Base-by-base conservation (phyloP, 495 filamentous ascomycete species). In the Lineolata rhizophorae region DNA sequence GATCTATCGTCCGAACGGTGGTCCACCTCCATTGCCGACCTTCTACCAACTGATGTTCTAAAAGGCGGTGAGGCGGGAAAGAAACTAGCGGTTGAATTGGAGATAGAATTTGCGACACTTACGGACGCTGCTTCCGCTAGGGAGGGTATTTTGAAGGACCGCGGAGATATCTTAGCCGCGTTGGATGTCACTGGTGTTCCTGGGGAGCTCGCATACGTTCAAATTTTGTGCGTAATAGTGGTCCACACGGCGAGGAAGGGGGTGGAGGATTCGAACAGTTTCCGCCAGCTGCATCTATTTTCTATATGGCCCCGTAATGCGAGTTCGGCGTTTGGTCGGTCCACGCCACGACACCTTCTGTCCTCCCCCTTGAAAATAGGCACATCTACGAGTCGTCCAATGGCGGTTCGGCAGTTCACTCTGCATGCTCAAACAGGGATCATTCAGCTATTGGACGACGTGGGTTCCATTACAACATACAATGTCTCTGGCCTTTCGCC, bases 401-500 rank as follows among this genome's bases (percentile, higher is more conserved):
- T n/a, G n/a, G n/a, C n/a, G n/a, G n/a, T n/a, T n/a, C n/a, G n/a
- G n/a, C n/a, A n/a, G n/a, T n/a, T n/a, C n/a, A n/a, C n/a, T n/a
- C n/a, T n/a, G n/a, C n/a, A n/a, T n/a, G 22, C 22, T 6, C 22
- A 25, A n/a, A 25, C 22, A 6, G 22, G n/a, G 6, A 6, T n/a
- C 22, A 6, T 6, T n/a, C n/a, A 6, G 6, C 22, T 25, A 6
- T n/a, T 6, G 22, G 6, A 6, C 6, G 22, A 6, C 6, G 6
- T n/a, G 6, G 22, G 22, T 25, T 11, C 27, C 2, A 46, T 76
- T 6, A 47, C 38, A 19, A 57, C 59, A 6, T 72, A 64, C 38
- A 56, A 66, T 30, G 45, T 77, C 19, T 38, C 46, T 26, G 47
- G 54, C 9, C 57, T 57, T 11, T 48, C 62, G 8, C 64, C 65